phyloP scores from a whole-genome alignment of 1,284 basidiomycete genomes.

The Boletus mariae region DNA sequence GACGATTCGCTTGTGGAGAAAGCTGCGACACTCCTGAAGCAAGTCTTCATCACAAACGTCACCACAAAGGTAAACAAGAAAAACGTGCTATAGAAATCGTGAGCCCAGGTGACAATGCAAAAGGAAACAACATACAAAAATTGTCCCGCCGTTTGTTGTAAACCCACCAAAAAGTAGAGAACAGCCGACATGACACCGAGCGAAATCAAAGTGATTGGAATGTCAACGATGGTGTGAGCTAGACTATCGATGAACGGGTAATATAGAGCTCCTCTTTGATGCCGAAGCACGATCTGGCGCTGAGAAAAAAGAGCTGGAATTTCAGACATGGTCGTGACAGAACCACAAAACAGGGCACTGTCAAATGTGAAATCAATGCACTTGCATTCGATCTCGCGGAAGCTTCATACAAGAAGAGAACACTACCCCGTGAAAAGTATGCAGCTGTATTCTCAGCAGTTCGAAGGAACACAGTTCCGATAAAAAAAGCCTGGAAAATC shows the following conservation, averaged over 20 bases:
- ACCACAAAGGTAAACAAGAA: conserved; percentile 46
- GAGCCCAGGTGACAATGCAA: neutral
- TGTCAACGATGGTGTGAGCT: conserved; percentile 57
- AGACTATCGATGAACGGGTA: conserved; percentile 51
- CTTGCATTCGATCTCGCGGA: conserved; percentile 32
- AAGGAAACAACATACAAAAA: conserved; percentile 36
- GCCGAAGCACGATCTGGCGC: conserved; percentile 55
- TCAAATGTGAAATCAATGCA: conserved; percentile 19
- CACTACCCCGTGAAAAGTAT: conserved; percentile 77
- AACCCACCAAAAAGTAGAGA: conserved; percentile 52
- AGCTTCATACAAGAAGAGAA: conserved; percentile 61
- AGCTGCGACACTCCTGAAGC: conserved; percentile 56
- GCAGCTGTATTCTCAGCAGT: conserved; percentile 56
- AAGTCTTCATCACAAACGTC: conserved; percentile 56
- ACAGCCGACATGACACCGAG: conserved; percentile 44
- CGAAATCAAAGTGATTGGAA: conserved; percentile 50
- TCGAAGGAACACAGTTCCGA: conserved; percentile 72
- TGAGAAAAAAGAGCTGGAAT: conserved; percentile 46
- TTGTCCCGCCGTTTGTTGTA: conserved; percentile 40
- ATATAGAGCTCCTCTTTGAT: conserved; percentile 48
- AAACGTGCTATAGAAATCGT: conserved; percentile 39
- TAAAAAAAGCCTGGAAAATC: conserved; percentile 61
- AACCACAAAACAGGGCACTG: conserved; percentile 26
- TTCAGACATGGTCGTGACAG: conserved; percentile 18
- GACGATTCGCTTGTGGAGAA: conserved; percentile 45